Conservation (phyloP, 495 filamentous ascomycete species). For the Cercophora scortea region DNA sequence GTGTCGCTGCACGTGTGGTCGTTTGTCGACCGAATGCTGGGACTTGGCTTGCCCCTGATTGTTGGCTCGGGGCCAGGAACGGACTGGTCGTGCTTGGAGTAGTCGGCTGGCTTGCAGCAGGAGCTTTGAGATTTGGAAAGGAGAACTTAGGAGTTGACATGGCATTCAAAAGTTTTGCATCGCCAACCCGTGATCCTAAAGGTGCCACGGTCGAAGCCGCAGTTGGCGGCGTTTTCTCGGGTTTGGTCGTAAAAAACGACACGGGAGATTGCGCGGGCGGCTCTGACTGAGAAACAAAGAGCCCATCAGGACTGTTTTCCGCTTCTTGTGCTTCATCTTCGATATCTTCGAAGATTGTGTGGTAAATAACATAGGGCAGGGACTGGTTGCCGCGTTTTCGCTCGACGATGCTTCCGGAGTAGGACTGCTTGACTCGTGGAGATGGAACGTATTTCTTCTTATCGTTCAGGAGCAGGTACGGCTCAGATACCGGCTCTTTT, state of each 20-base stretch:
- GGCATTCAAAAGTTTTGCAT: not conserved
- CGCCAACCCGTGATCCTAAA: not conserved
- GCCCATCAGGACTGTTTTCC: not conserved
- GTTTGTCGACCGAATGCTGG: not conserved
- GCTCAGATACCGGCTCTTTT: conserved; percentile 32
- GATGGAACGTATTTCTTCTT: conserved; percentile 24
- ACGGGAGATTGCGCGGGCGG: not conserved
- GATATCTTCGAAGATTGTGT: conserved; percentile 31
- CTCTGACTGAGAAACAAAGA: not conserved
- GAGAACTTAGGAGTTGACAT: not conserved
- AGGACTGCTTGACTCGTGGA: conserved; percentile 33
- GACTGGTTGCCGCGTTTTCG: conserved; percentile 36
- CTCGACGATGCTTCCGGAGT: conserved; percentile 39
- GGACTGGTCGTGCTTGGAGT: not conserved
- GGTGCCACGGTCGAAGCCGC: not conserved
- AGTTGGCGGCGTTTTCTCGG: not conserved
- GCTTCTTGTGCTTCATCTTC: not conserved
- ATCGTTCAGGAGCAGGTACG: conserved; percentile 42
- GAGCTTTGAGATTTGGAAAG: not conserved
- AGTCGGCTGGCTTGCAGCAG: not conserved
- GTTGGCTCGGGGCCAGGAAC: not conserved
- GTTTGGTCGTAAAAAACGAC: not conserved
- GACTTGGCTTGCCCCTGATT: not conserved
- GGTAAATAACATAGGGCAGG: conserved; percentile 35
- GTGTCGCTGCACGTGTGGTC: not conserved